These are phyloP conservation scores for Caloboletus inedulis DNA, from an alignment of 1,284 basidiomycete genomes.

Conservation along the genomic window DNA sequence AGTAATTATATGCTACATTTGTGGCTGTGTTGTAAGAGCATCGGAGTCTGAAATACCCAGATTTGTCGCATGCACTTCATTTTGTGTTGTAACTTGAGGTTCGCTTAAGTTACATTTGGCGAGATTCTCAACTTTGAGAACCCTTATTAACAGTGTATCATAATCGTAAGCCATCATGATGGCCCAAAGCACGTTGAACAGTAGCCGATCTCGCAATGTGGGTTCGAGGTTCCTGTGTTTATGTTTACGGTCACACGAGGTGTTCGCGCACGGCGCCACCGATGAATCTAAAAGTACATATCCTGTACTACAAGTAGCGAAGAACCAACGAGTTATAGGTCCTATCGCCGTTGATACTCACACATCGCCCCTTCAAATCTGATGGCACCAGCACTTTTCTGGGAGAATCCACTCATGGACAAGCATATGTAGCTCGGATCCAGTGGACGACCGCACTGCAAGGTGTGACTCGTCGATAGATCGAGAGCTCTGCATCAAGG, in stretches of 20 bases:
- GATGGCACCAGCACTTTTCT: not conserved
- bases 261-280: too few species aligned
- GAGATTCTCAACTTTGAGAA: too few species aligned
- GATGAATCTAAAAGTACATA: not conserved
- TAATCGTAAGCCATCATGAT: not conserved
- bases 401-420: not conserved
- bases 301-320: not conserved
- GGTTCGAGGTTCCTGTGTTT: not conserved
- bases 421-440: not conserved
- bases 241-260: not conserved
- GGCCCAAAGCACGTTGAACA: not conserved
- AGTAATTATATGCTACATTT: too few species aligned
- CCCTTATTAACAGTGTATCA: not conserved
- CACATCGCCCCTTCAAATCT: not conserved
- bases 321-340: not conserved
- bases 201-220: not conserved
- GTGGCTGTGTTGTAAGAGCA: too few species aligned
- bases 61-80: too few species aligned
- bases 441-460: not conserved
- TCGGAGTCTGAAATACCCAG: too few species aligned
- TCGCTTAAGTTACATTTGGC: too few species aligned
- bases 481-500: not conserved
- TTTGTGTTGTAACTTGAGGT: too few species aligned
- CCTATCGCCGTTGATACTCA: not conserved
- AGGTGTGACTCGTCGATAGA: not conserved